phyloP scores from a whole-genome alignment of 75 land plant species.

The Azolla pinnata region DNA sequence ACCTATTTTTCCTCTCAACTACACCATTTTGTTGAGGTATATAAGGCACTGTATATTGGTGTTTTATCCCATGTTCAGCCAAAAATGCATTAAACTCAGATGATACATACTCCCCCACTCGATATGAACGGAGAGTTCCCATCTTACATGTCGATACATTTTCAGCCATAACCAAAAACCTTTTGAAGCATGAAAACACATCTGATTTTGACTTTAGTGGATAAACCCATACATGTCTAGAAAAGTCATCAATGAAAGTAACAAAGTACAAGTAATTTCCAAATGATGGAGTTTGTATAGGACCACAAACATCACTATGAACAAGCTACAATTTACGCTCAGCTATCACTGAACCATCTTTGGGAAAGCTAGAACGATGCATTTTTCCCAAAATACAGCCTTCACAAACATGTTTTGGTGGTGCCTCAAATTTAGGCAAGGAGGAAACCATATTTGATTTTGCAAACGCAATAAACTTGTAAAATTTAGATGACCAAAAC shows the following conservation, averaged over 20 bases:
- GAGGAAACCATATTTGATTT: background rate
- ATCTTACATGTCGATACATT: background rate
- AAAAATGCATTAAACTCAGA: too few relatives aligned
- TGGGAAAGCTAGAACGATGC: too few relatives aligned
- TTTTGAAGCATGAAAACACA: background rate
- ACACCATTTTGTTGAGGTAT: slow-evolving; percentile 1
- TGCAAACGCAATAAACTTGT: background rate
- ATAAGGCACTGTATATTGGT: background rate
- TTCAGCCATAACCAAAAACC: background rate
- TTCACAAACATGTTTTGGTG: background rate
- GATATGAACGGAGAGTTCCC: background rate
- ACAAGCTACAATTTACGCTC: too few relatives aligned
- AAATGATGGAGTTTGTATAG: too few relatives aligned
- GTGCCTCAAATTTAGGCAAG: background rate
- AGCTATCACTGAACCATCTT: too few relatives aligned
- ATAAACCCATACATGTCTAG: background rate
- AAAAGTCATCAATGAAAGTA: background rate
- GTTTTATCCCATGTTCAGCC: too few relatives aligned
- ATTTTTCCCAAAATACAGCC: background rate
- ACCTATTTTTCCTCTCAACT: too few relatives aligned
- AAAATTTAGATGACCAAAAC: slow-evolving; percentile 1
- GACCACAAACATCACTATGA: too few relatives aligned
- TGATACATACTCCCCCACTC: background rate
- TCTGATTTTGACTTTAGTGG: background rate
- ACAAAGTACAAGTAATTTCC: too few relatives aligned